Percentiles rank a stretch among this genome's conserved stretches.
Evolutionary conservation across 352 stramenopile species (phyloP).

Genomic region (Phytophthora litchii): DNA sequence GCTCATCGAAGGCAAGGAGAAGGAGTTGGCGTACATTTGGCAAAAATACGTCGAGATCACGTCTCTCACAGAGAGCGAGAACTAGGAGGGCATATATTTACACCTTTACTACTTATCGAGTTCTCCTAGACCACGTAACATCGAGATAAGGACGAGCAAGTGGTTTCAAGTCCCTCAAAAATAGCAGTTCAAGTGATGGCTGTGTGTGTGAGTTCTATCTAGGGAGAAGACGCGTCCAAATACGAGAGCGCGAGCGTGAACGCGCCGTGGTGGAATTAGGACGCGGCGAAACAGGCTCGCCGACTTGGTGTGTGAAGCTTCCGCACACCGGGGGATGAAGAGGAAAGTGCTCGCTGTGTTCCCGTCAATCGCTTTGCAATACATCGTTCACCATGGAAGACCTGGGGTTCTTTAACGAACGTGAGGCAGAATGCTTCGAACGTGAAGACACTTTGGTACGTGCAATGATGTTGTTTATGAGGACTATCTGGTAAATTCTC

Average conservation of each 20-base stretch:
- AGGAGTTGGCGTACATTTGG: constrained; percentile 75
- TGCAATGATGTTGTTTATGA: too few relatives aligned
- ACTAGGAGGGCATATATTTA: not conserved
- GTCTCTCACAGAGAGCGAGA: constrained; percentile 16
- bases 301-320: constrained; percentile 22
- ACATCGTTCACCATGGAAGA: constrained; percentile 68
- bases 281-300: constrained; percentile 21
- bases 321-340: constrained; percentile 49
- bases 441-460: constrained; percentile 79
- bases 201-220: constrained; percentile 25
- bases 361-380: constrained; percentile 23
- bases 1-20: constrained; percentile 58
- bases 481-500: not conserved
- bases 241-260: constrained; percentile 14
- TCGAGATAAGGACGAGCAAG: constrained; percentile 23
- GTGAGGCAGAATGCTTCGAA: constrained; percentile 85
- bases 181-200: constrained; percentile 25
- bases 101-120: too few relatives aligned
- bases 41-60: constrained; percentile 65
- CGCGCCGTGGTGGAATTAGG: constrained; percentile 14
- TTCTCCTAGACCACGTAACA: not conserved
- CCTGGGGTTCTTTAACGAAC: constrained; percentile 82
- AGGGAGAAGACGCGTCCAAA: constrained; percentile 28
- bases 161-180: constrained; percentile 41
- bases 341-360: constrained; percentile 20